Conservation (phyloP, 2,329 filamentous ascomycete species). For the Geosmithia flava region DNA sequence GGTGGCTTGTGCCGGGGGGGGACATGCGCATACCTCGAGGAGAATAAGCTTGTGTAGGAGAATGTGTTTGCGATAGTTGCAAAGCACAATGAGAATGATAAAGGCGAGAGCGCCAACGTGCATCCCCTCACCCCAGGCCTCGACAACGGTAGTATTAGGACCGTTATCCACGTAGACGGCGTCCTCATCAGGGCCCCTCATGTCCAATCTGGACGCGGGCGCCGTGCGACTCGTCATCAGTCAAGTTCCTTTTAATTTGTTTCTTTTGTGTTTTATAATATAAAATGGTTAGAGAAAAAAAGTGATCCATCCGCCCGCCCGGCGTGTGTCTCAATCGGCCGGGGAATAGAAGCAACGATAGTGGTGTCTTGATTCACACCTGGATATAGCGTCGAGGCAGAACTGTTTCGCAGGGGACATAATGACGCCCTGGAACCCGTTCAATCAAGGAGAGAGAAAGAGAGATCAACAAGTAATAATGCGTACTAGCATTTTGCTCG, state of each 20-base stretch:
- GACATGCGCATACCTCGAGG: constrained; percentile 4
- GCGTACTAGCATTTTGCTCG: not conserved
- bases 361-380: not conserved
- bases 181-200: not conserved
- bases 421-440: not conserved
- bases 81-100: constrained; percentile 5
- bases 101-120: constrained; percentile 5
- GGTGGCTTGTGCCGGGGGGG: not conserved
- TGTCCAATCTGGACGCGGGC: not conserved
- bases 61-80: constrained; percentile 6
- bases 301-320: too few relatives aligned
- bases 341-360: not conserved
- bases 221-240: too few relatives aligned
- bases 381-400: not conserved
- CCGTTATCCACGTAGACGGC: not conserved
- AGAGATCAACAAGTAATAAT: not conserved
- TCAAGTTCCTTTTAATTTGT: too few relatives aligned
- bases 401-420: not conserved
- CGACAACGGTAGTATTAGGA: constrained; percentile 3
- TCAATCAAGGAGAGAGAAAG: not conserved
- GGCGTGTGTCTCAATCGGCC: not conserved
- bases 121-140: constrained; percentile 6
- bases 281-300: not conserved
- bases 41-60: constrained; percentile 8
- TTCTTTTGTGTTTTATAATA: too few relatives aligned